These are phyloP conservation scores for Exophiala phaeomuriformis DNA, from an alignment of 2,329 filamentous ascomycete genomes.

Conservation along the genomic window DNA sequence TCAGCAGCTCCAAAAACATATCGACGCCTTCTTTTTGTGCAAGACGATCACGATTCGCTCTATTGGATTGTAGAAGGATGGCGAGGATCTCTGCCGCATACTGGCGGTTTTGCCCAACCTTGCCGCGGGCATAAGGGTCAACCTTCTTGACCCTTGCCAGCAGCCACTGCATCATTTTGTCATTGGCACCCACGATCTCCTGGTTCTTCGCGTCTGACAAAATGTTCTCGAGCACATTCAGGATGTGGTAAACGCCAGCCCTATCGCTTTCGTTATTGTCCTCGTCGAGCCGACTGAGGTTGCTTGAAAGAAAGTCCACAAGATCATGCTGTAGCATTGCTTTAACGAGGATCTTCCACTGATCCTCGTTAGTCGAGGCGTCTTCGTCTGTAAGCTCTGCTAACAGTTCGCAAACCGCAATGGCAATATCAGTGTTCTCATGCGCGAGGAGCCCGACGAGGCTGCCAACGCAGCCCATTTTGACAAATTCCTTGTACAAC, in stretches of 20 bases:
- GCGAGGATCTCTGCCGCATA: conserved; percentile 89
- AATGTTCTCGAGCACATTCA: conserved; percentile 78
- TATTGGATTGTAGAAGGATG: conserved; percentile 62
- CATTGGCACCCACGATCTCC: conserved; percentile 58
- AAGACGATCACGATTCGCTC: conserved; percentile 18
- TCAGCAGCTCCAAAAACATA: conserved; percentile 70
- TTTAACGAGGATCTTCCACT: conserved; percentile 70
- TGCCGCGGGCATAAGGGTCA: conserved; percentile 46
- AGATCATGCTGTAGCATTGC: conserved; percentile 62
- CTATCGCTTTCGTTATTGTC: conserved; percentile 59
- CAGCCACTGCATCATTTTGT: conserved; percentile 67
- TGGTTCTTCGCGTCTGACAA: conserved; percentile 64
- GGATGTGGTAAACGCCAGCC: conserved; percentile 75
- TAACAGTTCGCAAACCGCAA: conserved; percentile 81
- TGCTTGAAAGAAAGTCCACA: conserved; percentile 65
- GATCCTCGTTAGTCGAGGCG: conserved; percentile 67
- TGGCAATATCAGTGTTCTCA: conserved; percentile 95
- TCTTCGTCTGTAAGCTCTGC: conserved; percentile 91
- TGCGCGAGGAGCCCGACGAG: conserved; percentile 79
- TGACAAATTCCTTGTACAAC: conserved; percentile 72
- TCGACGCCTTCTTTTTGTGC: conserved; percentile 63
- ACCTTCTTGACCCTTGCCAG: conserved; percentile 62
- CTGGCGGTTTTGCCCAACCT: conserved; percentile 83
- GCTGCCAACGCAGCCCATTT: conserved; percentile 63
- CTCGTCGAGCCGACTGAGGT: conserved; percentile 74